Evolutionary conservation across 345 rosid genomes (phyloP).

Genomic region (Gossypioides kirkii): DNA sequence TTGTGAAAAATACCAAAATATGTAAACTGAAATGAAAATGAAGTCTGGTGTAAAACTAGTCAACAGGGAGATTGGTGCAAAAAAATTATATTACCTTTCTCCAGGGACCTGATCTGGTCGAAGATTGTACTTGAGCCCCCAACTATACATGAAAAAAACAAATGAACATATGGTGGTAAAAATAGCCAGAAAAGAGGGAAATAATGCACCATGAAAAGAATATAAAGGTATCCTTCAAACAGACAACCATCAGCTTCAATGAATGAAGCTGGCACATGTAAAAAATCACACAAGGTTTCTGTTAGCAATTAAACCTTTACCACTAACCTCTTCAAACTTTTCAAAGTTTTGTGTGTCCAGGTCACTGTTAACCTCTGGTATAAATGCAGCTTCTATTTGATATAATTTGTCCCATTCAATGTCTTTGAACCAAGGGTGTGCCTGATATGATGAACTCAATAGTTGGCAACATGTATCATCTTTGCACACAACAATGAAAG

Average conservation of each 20-base stretch:
- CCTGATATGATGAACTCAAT: constrained; percentile 25
- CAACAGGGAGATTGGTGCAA: background rate
- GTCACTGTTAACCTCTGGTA: constrained; percentile 57
- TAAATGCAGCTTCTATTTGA: constrained; percentile 56
- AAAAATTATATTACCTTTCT: constrained; percentile 37
- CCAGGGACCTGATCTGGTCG: constrained; percentile 53
- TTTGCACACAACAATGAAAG: background rate
- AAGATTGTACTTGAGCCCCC: constrained; percentile 26
- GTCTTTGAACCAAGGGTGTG: constrained; percentile 57
- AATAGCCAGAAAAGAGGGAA: background rate
- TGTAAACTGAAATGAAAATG: background rate
- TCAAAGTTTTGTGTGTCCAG: constrained; percentile 66
- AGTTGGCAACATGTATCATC: background rate
- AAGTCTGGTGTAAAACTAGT: background rate
- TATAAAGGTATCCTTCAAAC: background rate
- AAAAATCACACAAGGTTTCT: background rate
- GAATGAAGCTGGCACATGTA: background rate
- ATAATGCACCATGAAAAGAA: background rate
- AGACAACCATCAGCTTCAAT: background rate
- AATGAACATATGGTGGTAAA: background rate
- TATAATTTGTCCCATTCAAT: constrained; percentile 57
- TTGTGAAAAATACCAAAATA: background rate
- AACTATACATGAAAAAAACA: constrained; percentile 21
- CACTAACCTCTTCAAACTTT: constrained; percentile 63
- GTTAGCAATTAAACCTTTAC: background rate